Evolutionary conservation across 2,329 filamentous ascomycete genomes (phyloP).

Genomic region (Ophiocordyceps polyrhachis-furcata): DNA sequence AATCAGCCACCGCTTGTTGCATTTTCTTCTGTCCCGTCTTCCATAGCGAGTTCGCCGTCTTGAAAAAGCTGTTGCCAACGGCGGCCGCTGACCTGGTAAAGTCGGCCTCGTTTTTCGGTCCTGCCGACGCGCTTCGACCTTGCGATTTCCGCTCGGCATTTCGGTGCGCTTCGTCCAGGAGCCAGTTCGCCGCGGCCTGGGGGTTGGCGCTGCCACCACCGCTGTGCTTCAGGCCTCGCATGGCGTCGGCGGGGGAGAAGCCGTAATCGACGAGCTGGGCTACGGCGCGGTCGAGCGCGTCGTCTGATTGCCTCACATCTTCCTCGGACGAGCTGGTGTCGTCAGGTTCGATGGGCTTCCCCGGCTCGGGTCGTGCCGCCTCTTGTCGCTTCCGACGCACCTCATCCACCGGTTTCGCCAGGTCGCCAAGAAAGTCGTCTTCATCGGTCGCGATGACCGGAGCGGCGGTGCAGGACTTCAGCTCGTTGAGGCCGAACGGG

Average conservation of each 20-base stretch:
- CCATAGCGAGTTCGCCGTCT: slow-evolving; percentile 89
- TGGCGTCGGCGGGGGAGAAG: slow-evolving; percentile 71
- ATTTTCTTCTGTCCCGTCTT: slow-evolving; percentile 86
- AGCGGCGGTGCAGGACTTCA: slow-evolving; percentile 25
- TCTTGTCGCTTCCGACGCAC: slow-evolving; percentile 29
- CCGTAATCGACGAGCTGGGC: slow-evolving; percentile 90
- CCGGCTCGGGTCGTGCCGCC: slow-evolving; percentile 26
- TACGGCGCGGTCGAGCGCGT: slow-evolving; percentile 53
- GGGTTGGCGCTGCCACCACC: slow-evolving; percentile 56
- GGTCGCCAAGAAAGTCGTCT: slow-evolving; percentile 46
- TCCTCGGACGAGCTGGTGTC: slow-evolving; percentile 29
- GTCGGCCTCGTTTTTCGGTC: slow-evolving; percentile 40
- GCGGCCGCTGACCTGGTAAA: slow-evolving; percentile 66
- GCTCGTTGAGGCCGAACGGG: slow-evolving; percentile 60
- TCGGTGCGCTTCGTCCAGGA: slow-evolving; percentile 78
- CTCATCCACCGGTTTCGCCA: slow-evolving; percentile 46
- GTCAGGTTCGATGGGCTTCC: slow-evolving; percentile 33
- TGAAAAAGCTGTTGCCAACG: slow-evolving; percentile 68
- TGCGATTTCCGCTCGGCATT: slow-evolving; percentile 55
- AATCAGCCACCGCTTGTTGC: slow-evolving; percentile 79
- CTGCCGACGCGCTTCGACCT: neutral
- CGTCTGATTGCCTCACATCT: slow-evolving; percentile 9
- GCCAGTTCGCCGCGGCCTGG: slow-evolving; percentile 72
- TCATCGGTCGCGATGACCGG: slow-evolving; percentile 26
- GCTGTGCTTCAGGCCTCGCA: slow-evolving; percentile 60